Conservation (phyloP, 148 eudicot species). For the Spergularia bocconei region DNA sequence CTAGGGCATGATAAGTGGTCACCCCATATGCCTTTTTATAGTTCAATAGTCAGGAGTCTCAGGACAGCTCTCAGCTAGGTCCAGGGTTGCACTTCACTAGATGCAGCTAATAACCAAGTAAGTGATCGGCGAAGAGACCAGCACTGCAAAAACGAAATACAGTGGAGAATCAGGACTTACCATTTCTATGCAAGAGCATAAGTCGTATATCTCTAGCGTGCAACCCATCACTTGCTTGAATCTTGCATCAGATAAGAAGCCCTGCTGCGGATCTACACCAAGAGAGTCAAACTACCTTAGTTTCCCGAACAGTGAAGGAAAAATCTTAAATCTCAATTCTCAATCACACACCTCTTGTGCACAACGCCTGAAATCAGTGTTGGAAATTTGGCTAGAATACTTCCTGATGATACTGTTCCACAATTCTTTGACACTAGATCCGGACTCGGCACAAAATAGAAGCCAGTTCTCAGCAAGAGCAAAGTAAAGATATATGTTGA, state of each 20-base stretch:
- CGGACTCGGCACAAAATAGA: constrained; percentile 32
- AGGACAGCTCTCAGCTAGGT: not conserved
- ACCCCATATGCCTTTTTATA: not conserved
- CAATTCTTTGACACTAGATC: constrained; percentile 33
- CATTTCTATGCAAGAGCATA: not conserved
- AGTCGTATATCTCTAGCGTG: constrained; percentile 5
- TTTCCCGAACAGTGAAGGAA: not conserved
- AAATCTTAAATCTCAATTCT: not conserved
- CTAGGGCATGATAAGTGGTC: not conserved
- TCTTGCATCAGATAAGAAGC: constrained; percentile 83
- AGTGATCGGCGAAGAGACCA: not conserved
- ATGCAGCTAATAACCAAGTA: not conserved
- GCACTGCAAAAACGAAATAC: not conserved
- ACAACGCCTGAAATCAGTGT: constrained; percentile 76
- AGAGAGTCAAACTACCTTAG: not conserved
- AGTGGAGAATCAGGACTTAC: not conserved
- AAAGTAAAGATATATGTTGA: constrained; percentile 58
- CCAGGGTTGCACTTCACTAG: not conserved
- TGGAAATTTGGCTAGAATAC: constrained; percentile 71
- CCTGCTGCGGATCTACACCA: constrained; percentile 71
- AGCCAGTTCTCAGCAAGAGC: constrained; percentile 78
- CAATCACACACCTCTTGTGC: constrained; percentile 64
- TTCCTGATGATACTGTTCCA: constrained; percentile 62
- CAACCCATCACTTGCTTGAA: constrained; percentile 29
- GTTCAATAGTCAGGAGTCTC: not conserved